Conservation (phyloP, 208 protist genomes). For the Leishmania tropica region DNA sequence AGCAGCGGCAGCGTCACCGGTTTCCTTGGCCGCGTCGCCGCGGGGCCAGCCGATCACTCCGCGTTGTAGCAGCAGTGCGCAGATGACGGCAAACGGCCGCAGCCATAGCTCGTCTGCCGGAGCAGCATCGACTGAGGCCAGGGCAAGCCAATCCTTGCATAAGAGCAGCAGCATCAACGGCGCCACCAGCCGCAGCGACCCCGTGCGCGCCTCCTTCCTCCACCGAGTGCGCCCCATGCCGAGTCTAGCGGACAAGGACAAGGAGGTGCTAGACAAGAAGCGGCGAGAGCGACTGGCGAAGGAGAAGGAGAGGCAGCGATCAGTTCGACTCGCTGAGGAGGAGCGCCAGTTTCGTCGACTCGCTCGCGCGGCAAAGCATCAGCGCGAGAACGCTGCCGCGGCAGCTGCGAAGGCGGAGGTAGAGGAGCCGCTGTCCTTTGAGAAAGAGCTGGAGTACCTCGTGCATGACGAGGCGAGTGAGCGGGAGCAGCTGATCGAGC, state of each 20-base stretch:
- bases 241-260: slow-evolving; percentile 18
- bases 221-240: slow-evolving; percentile 4
- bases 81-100: not conserved
- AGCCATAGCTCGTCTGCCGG: not conserved
- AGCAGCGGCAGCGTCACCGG: not conserved
- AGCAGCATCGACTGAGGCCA: not conserved
- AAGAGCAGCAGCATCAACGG: slow-evolving; percentile 4
- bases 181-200: not conserved
- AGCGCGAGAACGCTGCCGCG: slow-evolving; percentile 12
- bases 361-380: slow-evolving; percentile 13
- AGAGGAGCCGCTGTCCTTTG: slow-evolving; percentile 1
- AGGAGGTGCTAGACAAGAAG: slow-evolving; percentile 33
- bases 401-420: not conserved
- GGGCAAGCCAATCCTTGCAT: not conserved
- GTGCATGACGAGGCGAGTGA: slow-evolving; percentile 50
- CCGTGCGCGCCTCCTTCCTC: not conserved
- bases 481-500: slow-evolving; percentile 63
- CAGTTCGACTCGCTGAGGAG: slow-evolving; percentile 31
- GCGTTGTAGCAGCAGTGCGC: not conserved
- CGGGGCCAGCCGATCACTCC: not conserved
- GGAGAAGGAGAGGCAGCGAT: slow-evolving; percentile 31
- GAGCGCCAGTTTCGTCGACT: slow-evolving; percentile 32
- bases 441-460: slow-evolving; percentile 17
- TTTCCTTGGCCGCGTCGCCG: not conserved
- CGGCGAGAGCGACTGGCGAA: slow-evolving; percentile 28